These are phyloP conservation scores for Venturia asperata DNA, from an alignment of 2,329 filamentous ascomycete species.

Conservation along the genomic window DNA sequence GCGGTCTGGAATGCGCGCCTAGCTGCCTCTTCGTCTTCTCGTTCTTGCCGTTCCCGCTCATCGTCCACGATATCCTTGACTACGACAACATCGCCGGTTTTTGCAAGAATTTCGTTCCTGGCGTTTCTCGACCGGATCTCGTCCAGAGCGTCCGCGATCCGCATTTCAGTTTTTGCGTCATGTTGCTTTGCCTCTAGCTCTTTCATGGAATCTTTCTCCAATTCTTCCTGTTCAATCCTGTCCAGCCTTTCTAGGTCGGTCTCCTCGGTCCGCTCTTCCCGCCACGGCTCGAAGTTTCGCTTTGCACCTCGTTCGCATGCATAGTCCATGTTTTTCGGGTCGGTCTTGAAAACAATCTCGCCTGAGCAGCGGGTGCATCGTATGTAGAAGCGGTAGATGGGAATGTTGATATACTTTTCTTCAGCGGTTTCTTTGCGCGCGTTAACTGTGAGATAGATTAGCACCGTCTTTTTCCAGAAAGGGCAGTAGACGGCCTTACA, in stretches of 20 bases:
- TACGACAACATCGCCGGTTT: slow-evolving; percentile 53
- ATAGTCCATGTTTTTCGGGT: slow-evolving; percentile 94
- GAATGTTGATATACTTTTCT: slow-evolving; percentile 80
- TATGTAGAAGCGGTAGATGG: slow-evolving; percentile 86
- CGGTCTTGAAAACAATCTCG: slow-evolving; percentile 89
- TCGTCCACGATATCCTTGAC: slow-evolving; percentile 50
- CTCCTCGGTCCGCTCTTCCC: slow-evolving; percentile 56
- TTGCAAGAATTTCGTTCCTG: slow-evolving; percentile 67
- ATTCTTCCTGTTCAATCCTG: slow-evolving; percentile 69
- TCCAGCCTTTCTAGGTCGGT: slow-evolving; percentile 86
- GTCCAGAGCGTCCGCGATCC: slow-evolving; percentile 88
- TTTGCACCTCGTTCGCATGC: slow-evolving; percentile 73
- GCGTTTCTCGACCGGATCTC: slow-evolving; percentile 92
- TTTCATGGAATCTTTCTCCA: slow-evolving; percentile 71
- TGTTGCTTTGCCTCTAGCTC: slow-evolving; percentile 89
- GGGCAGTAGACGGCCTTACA: slow-evolving; percentile 32
- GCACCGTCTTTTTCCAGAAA: not conserved
- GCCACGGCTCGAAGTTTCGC: slow-evolving; percentile 90
- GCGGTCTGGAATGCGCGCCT: slow-evolving; percentile 63
- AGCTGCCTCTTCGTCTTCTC: slow-evolving; percentile 77
- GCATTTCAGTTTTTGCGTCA: slow-evolving; percentile 93
- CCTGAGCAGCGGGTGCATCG: slow-evolving; percentile 77
- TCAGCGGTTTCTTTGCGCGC: slow-evolving; percentile 87
- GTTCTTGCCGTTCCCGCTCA: slow-evolving; percentile 60
- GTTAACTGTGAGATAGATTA: slow-evolving; percentile 50